Base-by-base conservation (phyloP, 2,329 filamentous ascomycete species). In the Fusarium acutatum region DNA sequence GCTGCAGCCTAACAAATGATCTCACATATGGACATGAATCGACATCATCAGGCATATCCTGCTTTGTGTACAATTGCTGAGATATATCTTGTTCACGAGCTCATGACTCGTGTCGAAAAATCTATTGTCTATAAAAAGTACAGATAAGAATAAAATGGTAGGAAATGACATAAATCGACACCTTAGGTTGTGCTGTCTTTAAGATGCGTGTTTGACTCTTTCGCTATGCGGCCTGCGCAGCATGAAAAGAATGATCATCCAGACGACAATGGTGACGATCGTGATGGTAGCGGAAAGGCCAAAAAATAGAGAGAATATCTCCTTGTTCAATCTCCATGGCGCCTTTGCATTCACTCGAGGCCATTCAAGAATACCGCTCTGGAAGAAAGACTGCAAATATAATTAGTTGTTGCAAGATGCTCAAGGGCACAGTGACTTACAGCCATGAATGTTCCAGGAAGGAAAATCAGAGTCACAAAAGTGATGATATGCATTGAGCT, bases 401-500 rank as follows among this genome's bases (percentile, higher is more conserved):
- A 13, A 35, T 71, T 8, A 72, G 68, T 24, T 17, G 20, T 2
- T 32, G 17, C 15, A 26, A 22, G 18, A 14, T 57, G 13, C 6
- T 32, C 6, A 26, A 24, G 13, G 13, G 11, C 3, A 41, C 4
- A 34, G 18, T 14, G 11, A 35, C 71, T 20, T 52, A 74, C 72
- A n/a, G 72, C 71, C 40, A 74, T 69, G n/a, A 74, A 74, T 7
- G 72, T 74, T 3, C 52, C 67, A 0, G 72, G 72, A 0, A 74
- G 52, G 7, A 74, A 74, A 4, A 74, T 62, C 3, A 74, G 59
- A 13, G 72, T 72, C 14, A 74, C 64, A 22, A 72, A 47, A 3
- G 72, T 69, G 6, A 74, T 69, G 7, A 74, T 47, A 12, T 74
- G 71, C 68, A 74, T 74, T 3, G 72, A 74, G 1, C 61, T 69